Evolutionary conservation across 257 asterid species (phyloP).

Genomic region (Verbascum thapsus): DNA sequence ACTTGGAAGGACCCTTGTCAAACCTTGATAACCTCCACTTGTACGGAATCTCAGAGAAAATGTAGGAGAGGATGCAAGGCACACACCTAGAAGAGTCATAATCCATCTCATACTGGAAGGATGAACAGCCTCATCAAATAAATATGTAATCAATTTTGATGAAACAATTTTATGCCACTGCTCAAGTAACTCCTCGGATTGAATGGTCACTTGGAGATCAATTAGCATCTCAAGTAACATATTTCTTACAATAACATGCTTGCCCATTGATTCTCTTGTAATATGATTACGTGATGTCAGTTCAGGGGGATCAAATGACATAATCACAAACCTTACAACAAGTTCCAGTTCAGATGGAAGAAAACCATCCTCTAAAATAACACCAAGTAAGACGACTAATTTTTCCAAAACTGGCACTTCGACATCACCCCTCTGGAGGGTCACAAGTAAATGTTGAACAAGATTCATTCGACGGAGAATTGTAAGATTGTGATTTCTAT

Average conservation of each 20-base stretch:
- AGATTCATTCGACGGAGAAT: slow-evolving; percentile 94
- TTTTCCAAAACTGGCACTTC: slow-evolving; percentile 96
- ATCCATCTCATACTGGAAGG: slow-evolving; percentile 99
- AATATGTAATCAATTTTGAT: slow-evolving; percentile 81
- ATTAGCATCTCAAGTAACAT: slow-evolving; percentile 99
- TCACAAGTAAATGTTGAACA: slow-evolving; percentile 93
- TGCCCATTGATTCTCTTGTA: slow-evolving; percentile 88
- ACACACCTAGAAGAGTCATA: slow-evolving; percentile 98
- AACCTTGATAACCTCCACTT: slow-evolving; percentile 97
- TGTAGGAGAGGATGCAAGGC: slow-evolving; percentile 93
- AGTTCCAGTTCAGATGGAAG: slow-evolving; percentile 95
- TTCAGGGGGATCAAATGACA: slow-evolving; percentile 97
- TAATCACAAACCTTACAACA: slow-evolving; percentile 92
- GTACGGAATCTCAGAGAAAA: slow-evolving; percentile 92
- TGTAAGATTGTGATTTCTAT: slow-evolving; percentile 95
- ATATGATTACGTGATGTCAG: slow-evolving; percentile 63
- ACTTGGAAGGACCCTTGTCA: slow-evolving; percentile 92
- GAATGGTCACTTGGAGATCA: slow-evolving; percentile 95
- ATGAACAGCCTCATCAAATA: slow-evolving; percentile 98
- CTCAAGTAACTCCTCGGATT: slow-evolving; percentile 94
- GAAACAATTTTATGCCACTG: slow-evolving; percentile 99
- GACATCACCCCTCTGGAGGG: slow-evolving; percentile 98
- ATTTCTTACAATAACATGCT: slow-evolving; percentile 96
- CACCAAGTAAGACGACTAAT: slow-evolving; percentile 86
- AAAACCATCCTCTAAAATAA: slow-evolving; percentile 95